phyloP scores from a whole-genome alignment of 768 basidiomycete genomes.

The Rhodocollybia butyracea region DNA sequence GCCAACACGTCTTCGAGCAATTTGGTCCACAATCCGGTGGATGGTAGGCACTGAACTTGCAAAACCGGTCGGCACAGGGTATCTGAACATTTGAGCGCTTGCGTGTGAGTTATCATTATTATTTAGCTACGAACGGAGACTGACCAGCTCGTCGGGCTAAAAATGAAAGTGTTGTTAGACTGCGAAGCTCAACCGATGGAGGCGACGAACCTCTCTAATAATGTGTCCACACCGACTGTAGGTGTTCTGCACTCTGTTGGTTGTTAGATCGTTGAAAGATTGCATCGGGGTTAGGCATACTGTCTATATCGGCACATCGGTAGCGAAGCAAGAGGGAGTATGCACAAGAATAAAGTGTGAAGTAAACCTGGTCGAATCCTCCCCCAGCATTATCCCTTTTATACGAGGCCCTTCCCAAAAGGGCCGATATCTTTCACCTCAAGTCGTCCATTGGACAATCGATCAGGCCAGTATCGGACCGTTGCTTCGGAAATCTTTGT shows the following conservation, averaged over 20 bases:
- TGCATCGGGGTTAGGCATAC: constrained; percentile 33
- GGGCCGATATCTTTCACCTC: constrained; percentile 11
- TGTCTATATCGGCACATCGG: constrained; percentile 73
- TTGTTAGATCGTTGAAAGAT: constrained; percentile 3
- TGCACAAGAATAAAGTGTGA: background rate
- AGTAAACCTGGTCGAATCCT: background rate
- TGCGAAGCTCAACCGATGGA: constrained; percentile 10
- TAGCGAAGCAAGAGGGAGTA: background rate
- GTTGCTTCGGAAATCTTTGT: constrained; percentile 5
- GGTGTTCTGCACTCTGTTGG: constrained; percentile 57
- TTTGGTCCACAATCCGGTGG: constrained; percentile 55
- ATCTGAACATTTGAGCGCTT: constrained; percentile 50
- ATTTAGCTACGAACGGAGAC: constrained; percentile 15
- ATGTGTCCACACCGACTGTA: constrained; percentile 58
- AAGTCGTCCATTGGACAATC: constrained; percentile 6
- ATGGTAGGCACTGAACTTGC: constrained; percentile 71
- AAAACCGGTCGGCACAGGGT: constrained; percentile 58
- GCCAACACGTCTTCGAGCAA: constrained; percentile 68
- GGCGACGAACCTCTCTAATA: constrained; percentile 43
- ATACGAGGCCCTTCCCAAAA: constrained; percentile 10
- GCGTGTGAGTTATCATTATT: constrained; percentile 13
- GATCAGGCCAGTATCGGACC: constrained; percentile 9
- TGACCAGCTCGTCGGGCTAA: constrained; percentile 62
- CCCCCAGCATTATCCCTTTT: constrained; percentile 6
- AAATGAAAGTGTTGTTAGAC: constrained; percentile 9